phyloP scores from a whole-genome alignment of 1,139 yeast genomes.

The Yarrowia galli region DNA sequence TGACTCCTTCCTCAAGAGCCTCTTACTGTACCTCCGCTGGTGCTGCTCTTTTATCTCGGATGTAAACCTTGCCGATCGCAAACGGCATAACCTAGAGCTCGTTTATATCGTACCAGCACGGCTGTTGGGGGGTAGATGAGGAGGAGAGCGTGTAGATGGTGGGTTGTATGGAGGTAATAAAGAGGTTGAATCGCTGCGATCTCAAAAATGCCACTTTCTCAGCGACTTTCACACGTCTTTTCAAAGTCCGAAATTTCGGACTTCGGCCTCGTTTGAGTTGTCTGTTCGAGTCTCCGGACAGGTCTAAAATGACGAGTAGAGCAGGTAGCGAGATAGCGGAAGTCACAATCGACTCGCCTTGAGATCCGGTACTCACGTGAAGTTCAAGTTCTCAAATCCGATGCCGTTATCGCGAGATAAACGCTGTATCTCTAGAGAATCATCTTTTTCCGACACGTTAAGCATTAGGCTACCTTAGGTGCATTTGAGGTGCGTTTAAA shows the following conservation, averaged over 20 bases:
- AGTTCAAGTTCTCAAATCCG: background rate
- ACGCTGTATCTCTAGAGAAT: too few relatives aligned
- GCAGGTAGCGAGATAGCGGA: background rate
- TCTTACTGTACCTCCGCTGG: too few relatives aligned
- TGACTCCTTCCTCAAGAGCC: too few relatives aligned
- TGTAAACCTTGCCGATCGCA: conserved; percentile 25
- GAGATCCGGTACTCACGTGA: background rate
- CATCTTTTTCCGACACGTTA: background rate
- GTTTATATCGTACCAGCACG: conserved; percentile 21
- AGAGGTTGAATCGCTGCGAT: too few relatives aligned
- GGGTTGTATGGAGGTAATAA: background rate
- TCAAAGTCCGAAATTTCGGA: conserved; percentile 9
- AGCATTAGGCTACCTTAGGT: conserved; percentile 6
- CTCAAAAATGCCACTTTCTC: background rate
- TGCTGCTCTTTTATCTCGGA: conserved; percentile 14
- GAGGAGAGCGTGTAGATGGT: background rate
- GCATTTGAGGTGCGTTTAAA: conserved; percentile 13
- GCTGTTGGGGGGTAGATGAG: background rate
- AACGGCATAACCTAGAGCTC: conserved; percentile 27
- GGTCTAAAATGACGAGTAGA: too few relatives aligned
- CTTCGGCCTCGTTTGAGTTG: conserved; percentile 9
- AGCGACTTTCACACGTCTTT: background rate
- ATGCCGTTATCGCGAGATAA: background rate
- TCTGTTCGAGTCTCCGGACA: background rate
- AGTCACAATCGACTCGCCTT: background rate